These are phyloP conservation scores for Avena insularis DNA, from an alignment of 176 grass and related monocot genomes.

Conservation along the genomic window DNA sequence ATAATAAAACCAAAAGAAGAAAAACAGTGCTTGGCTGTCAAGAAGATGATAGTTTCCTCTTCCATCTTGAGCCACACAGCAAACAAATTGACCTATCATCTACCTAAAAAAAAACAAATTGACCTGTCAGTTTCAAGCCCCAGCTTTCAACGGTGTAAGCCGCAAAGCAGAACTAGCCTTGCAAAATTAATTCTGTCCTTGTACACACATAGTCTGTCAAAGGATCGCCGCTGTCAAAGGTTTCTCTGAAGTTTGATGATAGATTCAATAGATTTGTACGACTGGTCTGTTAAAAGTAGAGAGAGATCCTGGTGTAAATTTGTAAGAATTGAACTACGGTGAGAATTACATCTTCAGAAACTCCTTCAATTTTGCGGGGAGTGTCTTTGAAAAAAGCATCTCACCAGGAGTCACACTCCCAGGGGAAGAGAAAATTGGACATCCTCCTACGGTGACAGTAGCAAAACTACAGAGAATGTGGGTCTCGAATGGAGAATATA, in stretches of 20 bases:
- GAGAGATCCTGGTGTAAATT: background rate
- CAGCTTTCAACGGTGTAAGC: background rate
- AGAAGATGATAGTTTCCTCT: background rate
- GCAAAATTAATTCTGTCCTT: background rate
- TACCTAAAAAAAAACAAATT: background rate
- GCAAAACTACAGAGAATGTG: background rate
- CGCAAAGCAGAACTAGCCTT: background rate
- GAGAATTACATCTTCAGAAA: background rate
- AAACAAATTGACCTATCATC: background rate
- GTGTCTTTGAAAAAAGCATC: background rate
- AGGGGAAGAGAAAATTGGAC: background rate
- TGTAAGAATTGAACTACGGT: background rate
- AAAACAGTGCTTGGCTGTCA: background rate
- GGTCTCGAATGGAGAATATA: background rate
- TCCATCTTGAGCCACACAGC: background rate
- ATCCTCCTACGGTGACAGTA: background rate
- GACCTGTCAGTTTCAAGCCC: background rate
- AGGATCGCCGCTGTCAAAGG: too few relatives aligned
- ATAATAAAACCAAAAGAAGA: background rate
- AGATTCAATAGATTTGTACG: too few relatives aligned
- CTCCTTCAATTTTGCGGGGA: background rate
- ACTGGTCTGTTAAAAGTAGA: too few relatives aligned
- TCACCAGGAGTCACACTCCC: background rate
- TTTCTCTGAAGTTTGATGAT: too few relatives aligned
- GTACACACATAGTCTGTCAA: background rate